Conservation (phyloP, 345 rosid genomes). For the Rhodomyrtus tomentosa region DNA sequence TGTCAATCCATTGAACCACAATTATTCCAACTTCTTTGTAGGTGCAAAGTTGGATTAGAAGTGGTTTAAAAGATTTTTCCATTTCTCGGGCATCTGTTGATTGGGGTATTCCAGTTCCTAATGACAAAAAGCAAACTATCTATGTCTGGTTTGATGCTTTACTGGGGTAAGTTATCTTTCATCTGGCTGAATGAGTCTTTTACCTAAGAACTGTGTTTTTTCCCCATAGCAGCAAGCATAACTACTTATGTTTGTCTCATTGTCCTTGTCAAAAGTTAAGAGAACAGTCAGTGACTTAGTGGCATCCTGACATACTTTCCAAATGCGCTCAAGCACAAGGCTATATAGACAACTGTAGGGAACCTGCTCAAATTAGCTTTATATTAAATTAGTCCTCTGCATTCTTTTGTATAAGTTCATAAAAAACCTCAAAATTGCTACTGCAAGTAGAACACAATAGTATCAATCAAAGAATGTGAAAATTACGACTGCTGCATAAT, state of each 20-base stretch:
- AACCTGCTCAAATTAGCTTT: background rate
- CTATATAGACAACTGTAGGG: background rate
- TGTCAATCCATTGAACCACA: background rate
- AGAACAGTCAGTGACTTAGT: background rate
- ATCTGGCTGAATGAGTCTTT: background rate
- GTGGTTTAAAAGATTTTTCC: conserved; percentile 88
- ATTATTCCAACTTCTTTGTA: conserved; percentile 11
- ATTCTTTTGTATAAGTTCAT: background rate
- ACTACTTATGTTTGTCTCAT: background rate
- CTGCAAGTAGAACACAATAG: background rate
- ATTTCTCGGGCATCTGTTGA: conserved; percentile 92
- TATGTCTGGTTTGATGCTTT: conserved; percentile 99
- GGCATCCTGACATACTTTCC: background rate
- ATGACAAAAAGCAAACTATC: conserved; percentile 75
- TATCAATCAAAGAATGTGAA: background rate
- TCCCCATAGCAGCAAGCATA: background rate
- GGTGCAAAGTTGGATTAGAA: conserved; percentile 91
- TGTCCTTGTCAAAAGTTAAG: background rate
- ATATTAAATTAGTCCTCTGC: background rate
- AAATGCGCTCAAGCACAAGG: background rate
- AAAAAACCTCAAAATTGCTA: background rate
- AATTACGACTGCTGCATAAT: background rate
- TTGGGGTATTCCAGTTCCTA: conserved; percentile 97
- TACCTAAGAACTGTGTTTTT: background rate
- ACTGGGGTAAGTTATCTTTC: conserved; percentile 47